Evolutionary conservation across 2,329 filamentous ascomycete genomes (phyloP).

Genomic region (Calonectria hongkongensis): DNA sequence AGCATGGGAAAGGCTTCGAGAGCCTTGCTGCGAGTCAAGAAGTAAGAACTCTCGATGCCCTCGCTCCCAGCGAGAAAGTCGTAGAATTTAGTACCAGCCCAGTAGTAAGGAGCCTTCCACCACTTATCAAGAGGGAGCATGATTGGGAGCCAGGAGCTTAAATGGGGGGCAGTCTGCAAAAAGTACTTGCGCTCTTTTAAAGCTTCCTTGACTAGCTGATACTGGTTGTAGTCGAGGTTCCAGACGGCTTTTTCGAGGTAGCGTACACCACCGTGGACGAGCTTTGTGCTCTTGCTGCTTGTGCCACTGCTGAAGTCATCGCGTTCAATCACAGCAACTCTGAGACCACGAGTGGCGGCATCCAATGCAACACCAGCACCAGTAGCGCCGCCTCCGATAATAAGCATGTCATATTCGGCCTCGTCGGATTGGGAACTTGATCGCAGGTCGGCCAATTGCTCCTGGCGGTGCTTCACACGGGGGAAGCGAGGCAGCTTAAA

Average conservation of each 20-base stretch:
- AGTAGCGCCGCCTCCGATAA: constrained; percentile 83
- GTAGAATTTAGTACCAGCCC: constrained; percentile 87
- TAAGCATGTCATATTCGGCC: constrained; percentile 79
- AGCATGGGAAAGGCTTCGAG: constrained; percentile 93
- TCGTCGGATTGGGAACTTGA: constrained; percentile 56
- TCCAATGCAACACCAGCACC: constrained; percentile 83
- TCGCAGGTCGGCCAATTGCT: constrained; percentile 79
- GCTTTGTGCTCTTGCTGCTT: constrained; percentile 84
- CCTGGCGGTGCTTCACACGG: constrained; percentile 75
- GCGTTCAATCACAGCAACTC: constrained; percentile 82
- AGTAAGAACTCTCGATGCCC: constrained; percentile 92
- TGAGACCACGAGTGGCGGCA: constrained; percentile 81
- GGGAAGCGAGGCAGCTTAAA: constrained; percentile 81
- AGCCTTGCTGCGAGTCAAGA: constrained; percentile 89
- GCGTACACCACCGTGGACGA: constrained; percentile 85
- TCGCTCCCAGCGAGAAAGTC: constrained; percentile 90
- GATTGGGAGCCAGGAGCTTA: constrained; percentile 84
- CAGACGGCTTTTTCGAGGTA: constrained; percentile 86
- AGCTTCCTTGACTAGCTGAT: constrained; percentile 82
- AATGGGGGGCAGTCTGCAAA: constrained; percentile 83
- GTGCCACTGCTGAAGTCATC: constrained; percentile 85
- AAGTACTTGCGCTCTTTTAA: constrained; percentile 85
- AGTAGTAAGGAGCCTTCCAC: constrained; percentile 87
- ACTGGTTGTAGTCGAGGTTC: constrained; percentile 85
- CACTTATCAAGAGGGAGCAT: constrained; percentile 85